Evolutionary conservation across 2,329 filamentous ascomycete species (phyloP).

Genomic region (Fusarium heterosporum): DNA sequence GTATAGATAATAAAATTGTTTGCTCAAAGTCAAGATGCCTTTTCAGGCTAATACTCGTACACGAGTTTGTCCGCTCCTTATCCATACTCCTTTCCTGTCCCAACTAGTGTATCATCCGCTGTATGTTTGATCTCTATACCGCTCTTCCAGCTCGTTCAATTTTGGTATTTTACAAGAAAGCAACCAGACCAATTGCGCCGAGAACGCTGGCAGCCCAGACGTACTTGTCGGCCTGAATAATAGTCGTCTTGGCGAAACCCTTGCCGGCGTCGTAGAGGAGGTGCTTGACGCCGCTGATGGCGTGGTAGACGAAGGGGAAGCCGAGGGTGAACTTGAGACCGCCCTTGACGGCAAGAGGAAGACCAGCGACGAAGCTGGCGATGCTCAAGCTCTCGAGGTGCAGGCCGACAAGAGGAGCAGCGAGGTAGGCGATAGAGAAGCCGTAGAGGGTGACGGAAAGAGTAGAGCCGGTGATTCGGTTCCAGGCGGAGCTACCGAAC

Average conservation of each 20-base stretch:
- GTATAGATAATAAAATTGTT: conserved; percentile 42
- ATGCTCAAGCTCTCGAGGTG: conserved; percentile 70
- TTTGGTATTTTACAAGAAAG: conserved; percentile 57
- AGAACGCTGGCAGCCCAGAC: conserved; percentile 62
- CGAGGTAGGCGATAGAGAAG: conserved; percentile 84
- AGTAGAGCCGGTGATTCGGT: conserved; percentile 84
- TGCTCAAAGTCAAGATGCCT: conserved; percentile 42
- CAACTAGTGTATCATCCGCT: conserved; percentile 33
- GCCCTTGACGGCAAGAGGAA: conserved; percentile 71
- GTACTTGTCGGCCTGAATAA: conserved; percentile 59
- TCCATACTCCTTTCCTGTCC: conserved; percentile 16
- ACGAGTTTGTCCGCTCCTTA: conserved; percentile 20
- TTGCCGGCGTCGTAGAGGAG: conserved; percentile 64
- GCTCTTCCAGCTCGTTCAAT: neutral
- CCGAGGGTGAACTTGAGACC: conserved; percentile 65
- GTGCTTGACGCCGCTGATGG: conserved; percentile 67
- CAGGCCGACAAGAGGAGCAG: conserved; percentile 77
- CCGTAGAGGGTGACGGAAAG: conserved; percentile 81
- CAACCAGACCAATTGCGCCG: conserved; percentile 59
- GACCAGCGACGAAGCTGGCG: conserved; percentile 68
- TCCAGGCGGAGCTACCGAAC: conserved; percentile 77
- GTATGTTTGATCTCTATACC: conserved; percentile 5
- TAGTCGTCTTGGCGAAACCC: conserved; percentile 62
- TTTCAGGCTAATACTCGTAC: conserved; percentile 39
- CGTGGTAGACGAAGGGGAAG: conserved; percentile 71